These are phyloP conservation scores for Neopestalotiopsis clavispora DNA, from an alignment of 2,329 filamentous ascomycete species.

Conservation along the genomic window DNA sequence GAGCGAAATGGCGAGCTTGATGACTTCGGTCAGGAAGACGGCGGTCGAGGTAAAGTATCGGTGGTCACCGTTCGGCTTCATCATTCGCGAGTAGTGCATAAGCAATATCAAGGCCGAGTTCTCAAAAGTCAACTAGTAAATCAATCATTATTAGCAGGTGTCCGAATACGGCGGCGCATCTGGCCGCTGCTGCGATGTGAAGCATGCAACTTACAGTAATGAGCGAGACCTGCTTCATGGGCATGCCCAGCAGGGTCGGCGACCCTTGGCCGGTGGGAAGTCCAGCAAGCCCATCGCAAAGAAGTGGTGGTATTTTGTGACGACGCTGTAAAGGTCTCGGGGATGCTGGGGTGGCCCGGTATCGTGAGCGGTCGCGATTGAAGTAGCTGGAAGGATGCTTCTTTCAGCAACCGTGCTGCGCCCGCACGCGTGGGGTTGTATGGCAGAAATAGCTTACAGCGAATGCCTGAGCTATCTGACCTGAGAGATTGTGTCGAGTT, in stretches of 20 bases:
- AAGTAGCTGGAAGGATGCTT: background rate
- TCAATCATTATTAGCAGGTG: conserved; percentile 28
- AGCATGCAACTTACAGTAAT: conserved; percentile 59
- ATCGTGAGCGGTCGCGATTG: background rate
- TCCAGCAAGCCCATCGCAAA: conserved; percentile 48
- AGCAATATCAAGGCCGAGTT: conserved; percentile 82
- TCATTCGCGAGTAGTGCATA: conserved; percentile 93
- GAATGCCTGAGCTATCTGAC: background rate
- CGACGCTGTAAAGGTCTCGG: background rate
- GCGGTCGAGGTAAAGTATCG: conserved; percentile 94
- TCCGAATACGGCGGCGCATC: background rate
- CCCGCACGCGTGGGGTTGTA: background rate
- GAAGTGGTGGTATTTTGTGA: background rate
- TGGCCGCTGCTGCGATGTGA: background rate
- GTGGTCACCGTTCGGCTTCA: conserved; percentile 82
- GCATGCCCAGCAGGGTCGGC: conserved; percentile 60
- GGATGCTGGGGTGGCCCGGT: background rate
- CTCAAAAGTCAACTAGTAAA: conserved; percentile 72
- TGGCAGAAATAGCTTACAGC: background rate
- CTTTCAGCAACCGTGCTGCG: background rate
- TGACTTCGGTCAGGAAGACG: conserved; percentile 89
- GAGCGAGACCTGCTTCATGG: conserved; percentile 72
- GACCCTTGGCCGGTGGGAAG: conserved; percentile 41
- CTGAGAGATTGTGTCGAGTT: conserved; percentile 4
- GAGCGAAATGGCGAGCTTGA: conserved; percentile 86